Conservation (phyloP, 176 grass and related monocot species). For the Avena eriantha region DNA sequence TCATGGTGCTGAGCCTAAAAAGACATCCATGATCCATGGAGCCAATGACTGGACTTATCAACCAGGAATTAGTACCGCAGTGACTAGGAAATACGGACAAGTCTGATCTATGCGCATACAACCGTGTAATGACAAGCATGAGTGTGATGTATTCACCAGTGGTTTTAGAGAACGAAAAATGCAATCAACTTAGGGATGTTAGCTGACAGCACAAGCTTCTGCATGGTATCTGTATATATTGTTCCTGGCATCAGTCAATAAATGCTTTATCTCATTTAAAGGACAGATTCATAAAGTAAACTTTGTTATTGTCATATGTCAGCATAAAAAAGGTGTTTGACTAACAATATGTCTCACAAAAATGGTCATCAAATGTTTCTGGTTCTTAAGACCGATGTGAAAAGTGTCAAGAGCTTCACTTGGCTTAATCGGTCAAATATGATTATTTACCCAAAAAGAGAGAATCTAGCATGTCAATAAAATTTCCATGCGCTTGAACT, state of each 20-base stretch:
- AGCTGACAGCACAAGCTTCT: not conserved
- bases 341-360: not conserved
- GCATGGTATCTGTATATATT: not conserved
- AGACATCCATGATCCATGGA: not conserved
- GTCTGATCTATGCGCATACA: not conserved
- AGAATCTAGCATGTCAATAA: not conserved
- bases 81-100: not conserved
- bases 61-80: not conserved
- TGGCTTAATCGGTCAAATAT: not conserved
- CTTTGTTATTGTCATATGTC: not conserved
- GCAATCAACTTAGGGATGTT: not conserved
- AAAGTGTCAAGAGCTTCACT: not conserved
- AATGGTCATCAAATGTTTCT: not conserved
- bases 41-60: not conserved
- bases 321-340: not conserved
- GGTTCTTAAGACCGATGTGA: not conserved
- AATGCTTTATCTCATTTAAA: slow-evolving; percentile 16
- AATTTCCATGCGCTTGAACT: not conserved
- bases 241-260: not conserved
- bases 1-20: not conserved
- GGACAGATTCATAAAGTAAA: not conserved
- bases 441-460: not conserved
- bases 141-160: not conserved
- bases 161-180: not conserved
- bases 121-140: not conserved